Evolutionary conservation across 1,284 basidiomycete genomes (phyloP), one percentile per base, ranked within the genome.

Genomic region (Schizophyllum commune): DNA sequence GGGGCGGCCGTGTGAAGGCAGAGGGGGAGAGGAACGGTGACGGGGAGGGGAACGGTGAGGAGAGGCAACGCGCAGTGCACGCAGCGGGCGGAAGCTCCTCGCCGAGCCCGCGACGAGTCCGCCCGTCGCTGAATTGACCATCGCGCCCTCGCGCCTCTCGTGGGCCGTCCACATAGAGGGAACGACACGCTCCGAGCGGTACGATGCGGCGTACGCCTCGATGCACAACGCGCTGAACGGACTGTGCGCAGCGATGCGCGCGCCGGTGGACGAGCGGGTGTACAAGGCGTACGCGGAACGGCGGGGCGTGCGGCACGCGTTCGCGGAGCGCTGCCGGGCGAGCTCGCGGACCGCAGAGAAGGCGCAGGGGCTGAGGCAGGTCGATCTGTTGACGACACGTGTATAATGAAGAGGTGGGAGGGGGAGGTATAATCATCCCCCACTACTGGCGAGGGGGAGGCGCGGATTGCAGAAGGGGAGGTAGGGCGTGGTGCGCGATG

Each of bases 341-440:
- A 59, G 61, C 32, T 60, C 57, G 33, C 59, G 62, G 8, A 58
- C 58, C 27, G 60, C 62, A 1, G 66, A 66, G 32, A 64, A 65
- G 11, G 62, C 57, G 9, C 65, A 63, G 22, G 69, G 79, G 0
- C 65, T 82, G 11, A 77, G 77, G 62, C 71, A 76, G 32, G 72
- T 81, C 0, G 79, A 81, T 63, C 77, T 82, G 63, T 65, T 82
- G 58, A 69, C 70, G 32, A 73, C 72, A 27, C 69, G 69, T 20
- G 74, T 69, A 19, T 68, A n/a, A n/a, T n/a, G n/a, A n/a, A n/a
- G n/a, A n/a, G n/a, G n/a, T n/a, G n/a, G n/a, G n/a, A n/a, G n/a
- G n/a, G n/a, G n/a, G n/a, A n/a, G n/a, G n/a, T n/a, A n/a, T n/a
- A n/a, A n/a, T n/a, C n/a, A n/a, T n/a, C n/a, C n/a, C n/a, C n/a